phyloP scores from a whole-genome alignment of 1,139 yeast species.

The Pichia sp. region DNA sequence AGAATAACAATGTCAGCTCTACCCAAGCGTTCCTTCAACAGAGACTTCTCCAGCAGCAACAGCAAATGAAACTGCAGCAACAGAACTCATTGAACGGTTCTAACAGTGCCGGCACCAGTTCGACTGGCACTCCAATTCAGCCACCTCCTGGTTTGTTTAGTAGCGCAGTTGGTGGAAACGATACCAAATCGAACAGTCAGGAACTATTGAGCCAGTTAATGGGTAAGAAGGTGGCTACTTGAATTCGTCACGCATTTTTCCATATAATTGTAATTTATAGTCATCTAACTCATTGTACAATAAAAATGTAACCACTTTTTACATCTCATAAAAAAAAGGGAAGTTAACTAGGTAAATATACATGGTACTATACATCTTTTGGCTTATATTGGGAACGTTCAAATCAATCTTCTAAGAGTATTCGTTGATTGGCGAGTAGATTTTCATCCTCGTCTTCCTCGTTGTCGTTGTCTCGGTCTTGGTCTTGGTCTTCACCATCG shows the following conservation, averaged over 20 bases:
- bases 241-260: not conserved
- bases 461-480: not conserved
- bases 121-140: conserved; percentile 19
- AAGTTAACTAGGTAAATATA: not conserved
- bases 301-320: not conserved
- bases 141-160: conserved; percentile 44
- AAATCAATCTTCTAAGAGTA: conserved; percentile 6
- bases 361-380: conserved; percentile 7
- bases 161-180: conserved; percentile 16
- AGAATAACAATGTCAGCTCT: conserved; percentile 9
- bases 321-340: not conserved
- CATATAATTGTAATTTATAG: not conserved
- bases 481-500: not conserved
- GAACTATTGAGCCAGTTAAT: conserved; percentile 67
- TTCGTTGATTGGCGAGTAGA: conserved; percentile 10
- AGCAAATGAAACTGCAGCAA: conserved; percentile 18
- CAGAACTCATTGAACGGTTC: conserved; percentile 14
- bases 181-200: conserved; percentile 42
- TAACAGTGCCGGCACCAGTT: conserved; percentile 10
- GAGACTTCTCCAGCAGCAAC: conserved; percentile 28
- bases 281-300: not conserved
- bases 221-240: conserved; percentile 47
- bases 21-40: conserved; percentile 27
- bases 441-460: conserved; percentile 4
- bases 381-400: too few species aligned